A percentile compares a stretch with the other conserved stretches of the same genome.
These are phyloP conservation scores for Yamadazyma atmosphaerica DNA, from an alignment of 1,139 yeast genomes.

Conservation along the genomic window DNA sequence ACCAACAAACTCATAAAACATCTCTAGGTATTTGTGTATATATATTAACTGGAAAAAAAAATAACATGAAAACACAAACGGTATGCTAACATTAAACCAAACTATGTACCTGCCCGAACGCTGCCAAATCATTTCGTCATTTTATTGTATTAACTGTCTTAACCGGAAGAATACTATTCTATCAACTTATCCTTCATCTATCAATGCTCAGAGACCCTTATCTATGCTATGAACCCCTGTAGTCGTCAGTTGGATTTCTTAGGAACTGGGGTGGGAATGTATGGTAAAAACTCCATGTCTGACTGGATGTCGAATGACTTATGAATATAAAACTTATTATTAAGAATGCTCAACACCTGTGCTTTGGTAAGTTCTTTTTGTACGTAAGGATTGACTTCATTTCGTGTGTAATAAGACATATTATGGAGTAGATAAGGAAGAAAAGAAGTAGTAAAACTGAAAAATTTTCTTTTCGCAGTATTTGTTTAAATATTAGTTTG, in stretches of 20 bases:
- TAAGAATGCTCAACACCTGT: slow-evolving; percentile 28
- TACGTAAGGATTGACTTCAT: slow-evolving; percentile 1
- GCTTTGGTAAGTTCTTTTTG: slow-evolving; percentile 13
- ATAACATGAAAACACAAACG: neutral
- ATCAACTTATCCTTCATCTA: neutral
- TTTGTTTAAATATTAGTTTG: neutral
- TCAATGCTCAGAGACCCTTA: neutral
- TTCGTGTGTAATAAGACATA: slow-evolving; percentile 7
- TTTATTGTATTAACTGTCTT: neutral
- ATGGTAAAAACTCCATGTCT: slow-evolving; percentile 71
- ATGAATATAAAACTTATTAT: slow-evolving; percentile 57
- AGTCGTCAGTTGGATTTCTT: neutral
- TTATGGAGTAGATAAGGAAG: too few species aligned
- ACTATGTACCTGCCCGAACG: neutral
- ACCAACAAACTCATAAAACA: too few species aligned
- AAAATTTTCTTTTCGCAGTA: slow-evolving; percentile 1
- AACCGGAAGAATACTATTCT: neutral
- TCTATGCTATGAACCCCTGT: neutral
- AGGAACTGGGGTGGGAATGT: slow-evolving; percentile 13
- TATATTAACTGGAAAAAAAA: neutral
- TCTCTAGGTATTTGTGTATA: neutral
- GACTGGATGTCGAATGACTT: slow-evolving; percentile 71
- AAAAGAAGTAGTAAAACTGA: slow-evolving; percentile 1
- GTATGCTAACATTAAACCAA: neutral
- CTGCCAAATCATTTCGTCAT: neutral